Evolutionary conservation across 2,329 filamentous ascomycete species (phyloP), one percentile per base, ranked within the genome.

Genomic region (Ceratocystis eucalypticola): DNA sequence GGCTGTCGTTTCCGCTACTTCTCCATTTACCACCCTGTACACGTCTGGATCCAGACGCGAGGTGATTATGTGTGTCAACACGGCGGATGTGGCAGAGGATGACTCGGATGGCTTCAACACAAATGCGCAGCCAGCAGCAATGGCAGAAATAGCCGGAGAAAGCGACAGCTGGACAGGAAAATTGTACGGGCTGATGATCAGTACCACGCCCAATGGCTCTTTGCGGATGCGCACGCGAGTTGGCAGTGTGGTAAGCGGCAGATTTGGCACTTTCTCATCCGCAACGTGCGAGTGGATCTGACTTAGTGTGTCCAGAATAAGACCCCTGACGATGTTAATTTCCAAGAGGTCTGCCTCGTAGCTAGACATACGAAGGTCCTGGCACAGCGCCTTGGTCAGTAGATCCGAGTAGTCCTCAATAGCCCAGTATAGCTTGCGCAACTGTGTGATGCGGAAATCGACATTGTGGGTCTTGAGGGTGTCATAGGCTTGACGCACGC

Each of bases 391-490:
- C 74, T 90, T 88, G 70, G 84, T 74, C 69, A 97, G 81, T 71
- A 87, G 82, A 59, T 84, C 79, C 66, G 86, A 82, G 74, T 89
- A 87, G 79, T 97, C 93, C 70, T 85, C 85, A 70, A 96, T 75
- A 6, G 84, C 91, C 94, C 94, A 97, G 80, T 96, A 97, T 66
- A 97, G 86, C 81, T 91, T 93, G 71, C 92, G 88, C 69, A 99
- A 84, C 80, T 97, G 94, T 65, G 84, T 81, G 69, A 92, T 80
- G 69, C 94, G 86, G 78, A 88, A 97, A 72, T 89, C 83, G 68
- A 96, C 74, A 65, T 89, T 82, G 74, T 91, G 91, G 55, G 92
- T 96, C 77, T 87, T 88, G 75, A 91, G 86, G 20, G 88, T 82
- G 71, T 82, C 81, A 77, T 90, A 97, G n/a, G 87, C 85, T 64